Evolutionary conservation across 2,329 filamentous ascomycete genomes (phyloP).

Genomic region (Cercospora zeae-maydis): DNA sequence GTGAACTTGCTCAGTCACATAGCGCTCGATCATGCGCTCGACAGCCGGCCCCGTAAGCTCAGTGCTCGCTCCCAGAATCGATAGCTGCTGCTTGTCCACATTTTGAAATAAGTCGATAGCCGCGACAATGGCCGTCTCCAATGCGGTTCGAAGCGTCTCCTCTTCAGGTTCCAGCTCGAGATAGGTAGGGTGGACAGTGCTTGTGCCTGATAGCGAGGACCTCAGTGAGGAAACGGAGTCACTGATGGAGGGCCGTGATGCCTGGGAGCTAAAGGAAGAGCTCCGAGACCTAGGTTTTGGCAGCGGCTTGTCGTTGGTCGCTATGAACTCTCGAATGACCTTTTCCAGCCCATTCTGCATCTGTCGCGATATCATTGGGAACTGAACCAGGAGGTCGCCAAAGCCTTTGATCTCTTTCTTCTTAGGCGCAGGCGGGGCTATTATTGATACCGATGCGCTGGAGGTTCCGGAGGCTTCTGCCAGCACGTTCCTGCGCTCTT

Average conservation of each 20-base stretch:
- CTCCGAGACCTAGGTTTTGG: constrained; percentile 47
- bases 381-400: constrained; percentile 81
- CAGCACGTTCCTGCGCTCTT: constrained; percentile 33
- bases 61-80: constrained; percentile 84
- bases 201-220: constrained; percentile 38
- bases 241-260: constrained; percentile 34
- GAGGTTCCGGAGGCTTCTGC: constrained; percentile 31
- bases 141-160: constrained; percentile 77
- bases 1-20: constrained; percentile 90
- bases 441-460: constrained; percentile 15
- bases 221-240: constrained; percentile 36
- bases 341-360: constrained; percentile 91
- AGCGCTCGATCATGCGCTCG: constrained; percentile 90
- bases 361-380: constrained; percentile 92
- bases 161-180: constrained; percentile 82
- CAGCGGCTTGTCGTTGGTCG: constrained; percentile 78
- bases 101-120: constrained; percentile 94
- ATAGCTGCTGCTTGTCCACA: constrained; percentile 93
- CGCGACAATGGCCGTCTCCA: constrained; percentile 87
- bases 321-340: constrained; percentile 83
- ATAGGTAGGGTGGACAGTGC: constrained; percentile 49
- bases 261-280: constrained; percentile 37
- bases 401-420: constrained; percentile 94
- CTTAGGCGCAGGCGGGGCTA: constrained; percentile 49
- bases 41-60: constrained; percentile 89